Conservation (phyloP, 2,329 filamentous ascomycete species). For the Trichophyton simii region DNA sequence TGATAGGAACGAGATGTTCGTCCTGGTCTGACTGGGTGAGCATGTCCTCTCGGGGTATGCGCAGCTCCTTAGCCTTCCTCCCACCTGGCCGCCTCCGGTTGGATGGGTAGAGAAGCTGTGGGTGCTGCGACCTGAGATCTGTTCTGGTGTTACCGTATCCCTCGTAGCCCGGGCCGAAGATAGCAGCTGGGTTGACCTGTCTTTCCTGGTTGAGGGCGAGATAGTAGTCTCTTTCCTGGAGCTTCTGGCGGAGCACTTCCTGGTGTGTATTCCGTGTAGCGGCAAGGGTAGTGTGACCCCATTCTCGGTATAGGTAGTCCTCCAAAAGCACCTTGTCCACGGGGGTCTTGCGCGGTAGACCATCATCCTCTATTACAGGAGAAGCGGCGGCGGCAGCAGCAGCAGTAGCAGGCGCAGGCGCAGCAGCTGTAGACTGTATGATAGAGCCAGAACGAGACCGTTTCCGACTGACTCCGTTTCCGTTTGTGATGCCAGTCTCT, state of each 20-base stretch:
- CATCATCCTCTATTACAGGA: slow-evolving; percentile 21
- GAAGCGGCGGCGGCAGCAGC: slow-evolving; percentile 13
- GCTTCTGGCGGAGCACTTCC: slow-evolving; percentile 49
- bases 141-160: slow-evolving; percentile 83
- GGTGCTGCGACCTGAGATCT: slow-evolving; percentile 51
- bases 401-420: too few relatives aligned
- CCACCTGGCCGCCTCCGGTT: slow-evolving; percentile 66
- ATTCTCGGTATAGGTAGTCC: slow-evolving; percentile 53
- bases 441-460: slow-evolving; percentile 48
- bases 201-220: slow-evolving; percentile 49
- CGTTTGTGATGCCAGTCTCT: slow-evolving; percentile 32
- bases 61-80: slow-evolving; percentile 59
- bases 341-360: slow-evolving; percentile 31
- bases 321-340: slow-evolving; percentile 44
- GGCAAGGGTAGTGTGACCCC: slow-evolving; percentile 44
- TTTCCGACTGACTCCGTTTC: slow-evolving; percentile 41
- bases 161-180: slow-evolving; percentile 63
- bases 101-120: slow-evolving; percentile 65
- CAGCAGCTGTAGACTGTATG: slow-evolving; percentile 22
- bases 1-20: slow-evolving; percentile 82
- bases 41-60: slow-evolving; percentile 67
- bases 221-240: slow-evolving; percentile 59
- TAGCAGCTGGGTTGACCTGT: slow-evolving; percentile 43
- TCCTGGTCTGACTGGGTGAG: slow-evolving; percentile 75
- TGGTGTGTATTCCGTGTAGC: slow-evolving; percentile 42